Evolutionary conservation across 768 basidiomycete genomes (phyloP).

Genomic region (Lyophyllum decastes): DNA sequence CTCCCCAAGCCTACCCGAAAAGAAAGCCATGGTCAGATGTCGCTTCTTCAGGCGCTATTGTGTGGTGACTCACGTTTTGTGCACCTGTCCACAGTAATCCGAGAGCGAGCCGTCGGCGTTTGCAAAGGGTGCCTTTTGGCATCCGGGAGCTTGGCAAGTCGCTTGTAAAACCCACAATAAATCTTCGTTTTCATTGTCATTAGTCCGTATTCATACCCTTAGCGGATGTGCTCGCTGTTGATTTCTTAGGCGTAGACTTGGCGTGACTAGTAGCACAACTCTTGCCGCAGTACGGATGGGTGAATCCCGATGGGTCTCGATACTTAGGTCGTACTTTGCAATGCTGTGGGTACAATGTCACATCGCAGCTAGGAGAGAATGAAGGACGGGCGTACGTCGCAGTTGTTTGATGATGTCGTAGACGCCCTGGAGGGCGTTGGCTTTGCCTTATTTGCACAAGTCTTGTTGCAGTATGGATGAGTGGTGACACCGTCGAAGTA

Average conservation of each 20-base stretch:
- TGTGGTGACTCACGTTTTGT: constrained; percentile 45
- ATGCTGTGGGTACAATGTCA: constrained; percentile 35
- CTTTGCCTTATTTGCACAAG: constrained; percentile 52
- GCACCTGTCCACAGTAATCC: constrained; percentile 53
- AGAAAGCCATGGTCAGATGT: neutral
- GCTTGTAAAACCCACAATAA: constrained; percentile 25
- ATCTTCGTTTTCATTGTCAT: neutral
- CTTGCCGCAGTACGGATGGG: constrained; percentile 65
- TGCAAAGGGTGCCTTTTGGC: constrained; percentile 43
- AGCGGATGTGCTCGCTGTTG: neutral
- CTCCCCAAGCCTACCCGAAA: constrained; percentile 39
- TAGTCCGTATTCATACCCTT: neutral
- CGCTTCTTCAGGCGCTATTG: neutral
- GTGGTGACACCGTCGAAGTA: constrained; percentile 55
- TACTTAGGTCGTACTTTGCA: constrained; percentile 64
- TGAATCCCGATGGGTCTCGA: constrained; percentile 50
- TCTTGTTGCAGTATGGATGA: constrained; percentile 61
- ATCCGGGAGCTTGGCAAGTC: constrained; percentile 53
- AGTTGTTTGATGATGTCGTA: constrained; percentile 39
- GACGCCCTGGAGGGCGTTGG: constrained; percentile 20
- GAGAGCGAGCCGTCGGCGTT: constrained; percentile 38
- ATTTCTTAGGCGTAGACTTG: neutral
- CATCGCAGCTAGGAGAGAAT: constrained; percentile 2
- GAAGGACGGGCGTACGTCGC: constrained; percentile 41
- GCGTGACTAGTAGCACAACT: constrained; percentile 43